Conservation (phyloP, 768 basidiomycete genomes). For the Naganishia vaughanmartiniae region DNA sequence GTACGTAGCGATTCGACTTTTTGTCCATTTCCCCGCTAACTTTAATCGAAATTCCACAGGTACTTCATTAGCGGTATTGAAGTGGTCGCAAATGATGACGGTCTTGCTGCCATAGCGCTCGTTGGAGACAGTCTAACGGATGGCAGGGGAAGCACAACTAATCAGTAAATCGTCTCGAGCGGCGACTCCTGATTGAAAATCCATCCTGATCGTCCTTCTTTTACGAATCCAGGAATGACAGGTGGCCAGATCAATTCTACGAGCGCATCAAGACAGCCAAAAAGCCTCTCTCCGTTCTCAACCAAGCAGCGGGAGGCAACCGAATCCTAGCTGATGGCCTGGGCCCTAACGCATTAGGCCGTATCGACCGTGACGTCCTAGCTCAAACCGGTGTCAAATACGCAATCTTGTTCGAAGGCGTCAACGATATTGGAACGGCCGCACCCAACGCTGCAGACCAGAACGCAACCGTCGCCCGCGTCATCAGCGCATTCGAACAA, state of each 20-base stretch:
- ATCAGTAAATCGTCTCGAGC: constrained; percentile 33
- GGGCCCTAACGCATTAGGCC: constrained; percentile 45
- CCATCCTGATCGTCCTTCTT: too few relatives aligned
- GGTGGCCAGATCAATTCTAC: constrained; percentile 59
- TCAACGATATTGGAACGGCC: constrained; percentile 60
- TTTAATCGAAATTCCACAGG: constrained; percentile 45
- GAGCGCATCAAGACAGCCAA: constrained; percentile 54
- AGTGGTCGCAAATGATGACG: constrained; percentile 50
- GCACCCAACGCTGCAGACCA: constrained; percentile 52
- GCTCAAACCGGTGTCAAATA: constrained; percentile 57
- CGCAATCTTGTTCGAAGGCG: constrained; percentile 60
- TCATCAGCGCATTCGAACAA: constrained; percentile 58
- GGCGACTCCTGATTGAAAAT: too few relatives aligned
- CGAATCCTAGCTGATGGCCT: constrained; percentile 59
- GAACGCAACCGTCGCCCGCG: constrained; percentile 52
- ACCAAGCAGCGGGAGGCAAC: constrained; percentile 61
- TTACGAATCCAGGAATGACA: constrained; percentile 22
- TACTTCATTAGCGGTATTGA: constrained; percentile 55
- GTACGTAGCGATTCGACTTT: constrained; percentile 38
- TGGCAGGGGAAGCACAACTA: constrained; percentile 57
- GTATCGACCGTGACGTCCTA: constrained; percentile 60
- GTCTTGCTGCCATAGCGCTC: constrained; percentile 53
- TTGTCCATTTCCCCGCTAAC: constrained; percentile 39
- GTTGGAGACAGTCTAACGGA: constrained; percentile 62
- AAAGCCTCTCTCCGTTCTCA: constrained; percentile 53